Evolutionary conservation across 176 grass and related monocot species (phyloP).

Genomic region (Chrysopogon serrulatus): DNA sequence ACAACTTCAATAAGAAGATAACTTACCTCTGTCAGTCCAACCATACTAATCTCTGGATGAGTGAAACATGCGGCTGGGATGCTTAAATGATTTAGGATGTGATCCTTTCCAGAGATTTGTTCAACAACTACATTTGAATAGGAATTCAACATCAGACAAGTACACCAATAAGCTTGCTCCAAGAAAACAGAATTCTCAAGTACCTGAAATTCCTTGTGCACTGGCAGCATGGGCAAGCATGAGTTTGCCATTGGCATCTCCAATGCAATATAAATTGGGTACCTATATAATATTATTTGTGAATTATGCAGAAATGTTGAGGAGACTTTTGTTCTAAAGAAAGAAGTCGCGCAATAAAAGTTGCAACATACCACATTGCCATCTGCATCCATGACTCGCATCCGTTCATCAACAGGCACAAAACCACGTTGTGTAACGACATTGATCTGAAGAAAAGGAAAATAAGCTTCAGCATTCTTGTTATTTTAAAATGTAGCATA

Average conservation of each 20-base stretch:
- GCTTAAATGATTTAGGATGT: conserved; percentile 95
- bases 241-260: conserved; percentile 94
- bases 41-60: conserved; percentile 98
- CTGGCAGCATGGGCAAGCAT: conserved; percentile 99
- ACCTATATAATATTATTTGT: conserved; percentile 36
- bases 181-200: conserved; percentile 1
- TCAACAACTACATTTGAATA: conserved; percentile 64
- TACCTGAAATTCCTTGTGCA: conserved; percentile 98
- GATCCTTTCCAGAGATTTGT: conserved; percentile 69
- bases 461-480: conserved; percentile 2
- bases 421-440: conserved; percentile 85
- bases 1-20: not conserved
- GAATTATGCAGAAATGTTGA: not conserved
- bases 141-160: conserved; percentile 23
- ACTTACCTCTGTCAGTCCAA: conserved; percentile 89
- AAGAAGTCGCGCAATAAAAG: not conserved
- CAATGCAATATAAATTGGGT: conserved; percentile 92
- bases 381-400: conserved; percentile 77
- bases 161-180: conserved; percentile 3
- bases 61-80: conserved; percentile 97
- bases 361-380: conserved; percentile 68
- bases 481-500: not conserved
- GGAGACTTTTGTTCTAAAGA: not conserved
- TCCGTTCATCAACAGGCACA: conserved; percentile 92
- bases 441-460: conserved; percentile 65